Evolutionary conservation across 2,329 filamentous ascomycete species (phyloP).

Genomic region (Simplicillium sp.): DNA sequence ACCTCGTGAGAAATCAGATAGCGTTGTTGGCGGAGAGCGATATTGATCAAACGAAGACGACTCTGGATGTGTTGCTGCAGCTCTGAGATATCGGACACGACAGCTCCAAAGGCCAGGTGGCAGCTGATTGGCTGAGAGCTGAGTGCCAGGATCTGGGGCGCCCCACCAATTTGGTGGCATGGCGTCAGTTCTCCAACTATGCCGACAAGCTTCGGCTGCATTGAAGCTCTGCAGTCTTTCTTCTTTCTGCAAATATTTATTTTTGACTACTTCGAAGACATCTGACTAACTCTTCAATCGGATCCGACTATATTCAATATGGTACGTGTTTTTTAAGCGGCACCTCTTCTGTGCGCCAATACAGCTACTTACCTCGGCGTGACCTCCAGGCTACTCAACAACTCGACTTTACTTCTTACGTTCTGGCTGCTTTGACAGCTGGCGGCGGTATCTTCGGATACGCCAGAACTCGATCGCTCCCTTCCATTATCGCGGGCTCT

Average conservation of each 20-base stretch:
- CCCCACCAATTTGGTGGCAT: not conserved
- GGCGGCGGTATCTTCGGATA: constrained; percentile 84
- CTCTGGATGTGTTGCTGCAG: constrained; percentile 9
- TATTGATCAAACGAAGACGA: not conserved
- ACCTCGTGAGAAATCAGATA: not conserved
- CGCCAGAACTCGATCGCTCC: constrained; percentile 72
- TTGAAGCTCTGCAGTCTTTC: no score
- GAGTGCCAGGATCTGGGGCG: no score
- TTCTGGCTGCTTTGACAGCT: constrained; percentile 75
- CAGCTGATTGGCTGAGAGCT: constrained; percentile 19
- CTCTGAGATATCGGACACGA: constrained; percentile 19
- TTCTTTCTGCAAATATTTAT: not conserved
- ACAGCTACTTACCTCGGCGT: not conserved
- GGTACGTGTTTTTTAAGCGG: not conserved
- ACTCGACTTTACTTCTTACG: constrained; percentile 54
- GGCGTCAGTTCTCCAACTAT: constrained; percentile 9
- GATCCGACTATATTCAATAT: not conserved
- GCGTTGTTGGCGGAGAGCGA: constrained; percentile 3
- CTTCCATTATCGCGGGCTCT: constrained; percentile 76
- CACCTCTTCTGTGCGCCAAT: not conserved
- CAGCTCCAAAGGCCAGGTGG: constrained; percentile 19
- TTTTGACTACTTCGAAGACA: not conserved
- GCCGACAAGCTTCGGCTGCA: constrained; percentile 4
- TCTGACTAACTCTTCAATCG: no score
- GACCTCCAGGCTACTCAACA: constrained; percentile 7